These are phyloP conservation scores for Lodderomyces metapsilosis DNA, from an alignment of 1,139 yeast species.

Conservation along the genomic window DNA sequence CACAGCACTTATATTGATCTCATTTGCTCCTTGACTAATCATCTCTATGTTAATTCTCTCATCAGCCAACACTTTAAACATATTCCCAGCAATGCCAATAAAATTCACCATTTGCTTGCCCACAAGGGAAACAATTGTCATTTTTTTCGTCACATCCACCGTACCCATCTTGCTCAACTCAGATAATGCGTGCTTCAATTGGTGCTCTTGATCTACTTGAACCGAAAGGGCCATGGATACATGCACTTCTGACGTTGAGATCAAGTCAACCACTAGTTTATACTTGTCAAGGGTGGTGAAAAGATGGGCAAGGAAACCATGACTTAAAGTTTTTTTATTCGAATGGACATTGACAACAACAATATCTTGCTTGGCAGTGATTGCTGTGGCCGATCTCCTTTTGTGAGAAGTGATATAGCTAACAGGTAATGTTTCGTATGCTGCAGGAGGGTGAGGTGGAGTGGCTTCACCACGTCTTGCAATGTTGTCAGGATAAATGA, in stretches of 20 bases:
- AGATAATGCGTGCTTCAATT: conserved; percentile 65
- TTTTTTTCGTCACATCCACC: conserved; percentile 81
- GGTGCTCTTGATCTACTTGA: conserved; percentile 57
- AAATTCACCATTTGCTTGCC: conserved; percentile 97
- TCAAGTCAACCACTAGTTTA: conserved; percentile 88
- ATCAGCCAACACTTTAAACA: conserved; percentile 93
- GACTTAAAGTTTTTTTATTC: conserved; percentile 87
- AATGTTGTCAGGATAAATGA: conserved; percentile 87
- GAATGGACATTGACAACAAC: conserved; percentile 92
- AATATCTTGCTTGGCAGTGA: conserved; percentile 90
- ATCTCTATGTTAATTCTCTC: conserved; percentile 92
- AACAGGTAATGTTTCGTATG: conserved; percentile 53
- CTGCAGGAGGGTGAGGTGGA: conserved; percentile 93
- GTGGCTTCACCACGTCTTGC: conserved; percentile 84
- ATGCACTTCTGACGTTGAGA: conserved; percentile 95
- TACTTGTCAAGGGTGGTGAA: conserved; percentile 83
- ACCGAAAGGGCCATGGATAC: conserved; percentile 96
- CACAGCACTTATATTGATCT: conserved; percentile 93
- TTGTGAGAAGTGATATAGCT: conserved; percentile 47
- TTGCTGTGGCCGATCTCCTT: conserved; percentile 90
- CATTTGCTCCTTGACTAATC: conserved; percentile 98
- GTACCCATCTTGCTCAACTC: conserved; percentile 81
- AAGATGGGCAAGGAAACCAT: conserved; percentile 90
- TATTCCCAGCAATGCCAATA: conserved; percentile 95
- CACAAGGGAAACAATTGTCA: conserved; percentile 90